Evolutionary conservation across 495 filamentous ascomycete genomes (phyloP).

Genomic region (Hypomontagnella monticulosa): DNA sequence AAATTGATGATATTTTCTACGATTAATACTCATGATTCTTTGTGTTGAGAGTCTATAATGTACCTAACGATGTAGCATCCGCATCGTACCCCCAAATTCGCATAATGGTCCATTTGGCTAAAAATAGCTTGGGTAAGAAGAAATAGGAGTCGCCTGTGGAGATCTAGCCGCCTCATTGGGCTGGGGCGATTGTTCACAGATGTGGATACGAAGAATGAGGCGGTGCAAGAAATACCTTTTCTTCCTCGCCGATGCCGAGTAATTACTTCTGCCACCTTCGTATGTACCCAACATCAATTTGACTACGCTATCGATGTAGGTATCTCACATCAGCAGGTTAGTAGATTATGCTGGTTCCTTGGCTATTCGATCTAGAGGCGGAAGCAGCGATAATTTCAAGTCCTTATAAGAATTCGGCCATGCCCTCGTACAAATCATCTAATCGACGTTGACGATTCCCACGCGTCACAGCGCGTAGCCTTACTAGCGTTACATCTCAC

Average conservation of each 20-base stretch:
- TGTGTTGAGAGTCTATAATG: background rate
- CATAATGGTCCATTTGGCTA: slow-evolving; percentile 20
- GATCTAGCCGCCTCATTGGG: slow-evolving; percentile 34
- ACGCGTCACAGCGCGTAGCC: slow-evolving; percentile 5
- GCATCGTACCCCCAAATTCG: background rate
- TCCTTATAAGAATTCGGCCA: background rate
- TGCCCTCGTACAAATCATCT: background rate
- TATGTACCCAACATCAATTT: too few relatives aligned
- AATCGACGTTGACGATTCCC: background rate
- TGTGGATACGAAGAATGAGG: slow-evolving; percentile 34
- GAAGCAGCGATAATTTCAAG: too few relatives aligned
- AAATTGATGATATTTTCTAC: background rate
- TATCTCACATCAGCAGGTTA: too few relatives aligned
- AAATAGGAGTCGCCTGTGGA: slow-evolving; percentile 35
- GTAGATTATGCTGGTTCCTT: too few relatives aligned
- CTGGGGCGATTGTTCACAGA: background rate
- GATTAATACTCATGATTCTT: too few relatives aligned
- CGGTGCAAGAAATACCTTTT: slow-evolving; percentile 19
- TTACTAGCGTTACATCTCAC: slow-evolving; percentile 22
- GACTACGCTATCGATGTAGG: too few relatives aligned
- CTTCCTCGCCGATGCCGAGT: slow-evolving; percentile 13
- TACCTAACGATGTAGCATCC: background rate
- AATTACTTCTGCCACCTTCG: background rate
- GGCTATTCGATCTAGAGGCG: too few relatives aligned
- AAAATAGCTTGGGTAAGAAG: slow-evolving; percentile 28